phyloP scores from a whole-genome alignment of 1,284 basidiomycete species.

The Phellinidium pouzarii region DNA sequence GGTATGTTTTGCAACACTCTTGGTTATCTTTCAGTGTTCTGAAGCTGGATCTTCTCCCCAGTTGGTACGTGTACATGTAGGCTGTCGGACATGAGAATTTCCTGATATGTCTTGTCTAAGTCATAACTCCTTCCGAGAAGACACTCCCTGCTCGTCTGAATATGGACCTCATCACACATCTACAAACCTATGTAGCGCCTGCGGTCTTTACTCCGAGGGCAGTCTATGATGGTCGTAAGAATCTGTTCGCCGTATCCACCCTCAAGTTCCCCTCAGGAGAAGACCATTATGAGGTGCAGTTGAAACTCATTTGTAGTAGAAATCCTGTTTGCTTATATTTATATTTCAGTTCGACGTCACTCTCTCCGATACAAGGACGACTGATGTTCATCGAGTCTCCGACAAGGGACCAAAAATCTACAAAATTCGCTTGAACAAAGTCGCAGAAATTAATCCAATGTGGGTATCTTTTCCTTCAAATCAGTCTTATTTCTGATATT shows the following conservation, averaged over 20 bases:
- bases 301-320: not conserved
- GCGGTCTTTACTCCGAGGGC: slow-evolving; percentile 56
- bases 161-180: slow-evolving; percentile 53
- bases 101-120: slow-evolving; percentile 27
- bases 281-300: slow-evolving; percentile 23
- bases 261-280: slow-evolving; percentile 55
- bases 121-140: slow-evolving; percentile 62
- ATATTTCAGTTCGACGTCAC: slow-evolving; percentile 51
- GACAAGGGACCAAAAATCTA: slow-evolving; percentile 47
- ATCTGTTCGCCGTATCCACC: slow-evolving; percentile 53
- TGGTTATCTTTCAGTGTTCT: slow-evolving; percentile 10
- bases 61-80: slow-evolving; percentile 44
- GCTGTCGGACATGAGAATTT: slow-evolving; percentile 14
- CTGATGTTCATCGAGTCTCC: slow-evolving; percentile 16
- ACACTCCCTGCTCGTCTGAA: slow-evolving; percentile 57
- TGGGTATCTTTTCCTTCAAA: slow-evolving; percentile 29
- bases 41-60: slow-evolving; percentile 24
- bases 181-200: slow-evolving; percentile 51
- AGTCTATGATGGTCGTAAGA: slow-evolving; percentile 75
- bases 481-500: slow-evolving; percentile 4
- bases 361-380: slow-evolving; percentile 32
- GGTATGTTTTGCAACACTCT: slow-evolving; percentile 35
- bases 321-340: slow-evolving; percentile 5
- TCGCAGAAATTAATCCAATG: slow-evolving; percentile 72
- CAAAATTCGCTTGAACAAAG: slow-evolving; percentile 58